A percentile compares a stretch with the other conserved stretches of the same genome.
These are phyloP conservation scores for Apiotrichum gamsii DNA, from an alignment of 1,284 basidiomycete species.

Conservation along the genomic window DNA sequence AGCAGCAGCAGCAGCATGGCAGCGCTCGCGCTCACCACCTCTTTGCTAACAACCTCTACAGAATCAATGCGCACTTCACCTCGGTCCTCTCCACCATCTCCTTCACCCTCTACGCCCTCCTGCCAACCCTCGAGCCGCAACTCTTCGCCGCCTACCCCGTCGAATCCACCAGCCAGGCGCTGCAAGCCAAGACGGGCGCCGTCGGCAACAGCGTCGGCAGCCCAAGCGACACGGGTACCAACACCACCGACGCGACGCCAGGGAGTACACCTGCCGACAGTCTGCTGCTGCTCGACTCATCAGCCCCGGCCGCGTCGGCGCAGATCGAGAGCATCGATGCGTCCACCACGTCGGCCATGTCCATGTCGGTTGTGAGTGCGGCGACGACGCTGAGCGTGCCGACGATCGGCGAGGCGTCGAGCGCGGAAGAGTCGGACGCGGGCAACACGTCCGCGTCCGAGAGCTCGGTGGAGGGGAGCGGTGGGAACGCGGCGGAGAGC, in stretches of 20 bases:
- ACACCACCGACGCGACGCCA: conserved; percentile 11
- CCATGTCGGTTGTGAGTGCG: background rate
- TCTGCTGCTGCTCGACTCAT: conserved; percentile 17
- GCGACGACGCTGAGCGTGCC: background rate
- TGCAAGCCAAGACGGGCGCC: conserved; percentile 17
- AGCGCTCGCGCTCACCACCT: no score
- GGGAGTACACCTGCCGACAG: conserved; percentile 21
- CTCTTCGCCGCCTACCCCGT: conserved; percentile 38
- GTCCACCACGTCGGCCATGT: background rate
- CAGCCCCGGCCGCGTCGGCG: background rate
- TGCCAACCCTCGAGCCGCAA: conserved; percentile 43
- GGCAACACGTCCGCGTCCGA: conserved; percentile 1
- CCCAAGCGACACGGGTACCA: conserved; percentile 14
- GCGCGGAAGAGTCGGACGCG: conserved; percentile 5
- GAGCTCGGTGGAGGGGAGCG: background rate
- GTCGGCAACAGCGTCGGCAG: conserved; percentile 1
- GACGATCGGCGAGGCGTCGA: conserved; percentile 10
- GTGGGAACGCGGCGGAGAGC: conserved; percentile 17
- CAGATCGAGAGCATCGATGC: background rate
- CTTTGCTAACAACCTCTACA: conserved; percentile 8
- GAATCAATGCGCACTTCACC: conserved; percentile 44
- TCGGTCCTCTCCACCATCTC: conserved; percentile 43
- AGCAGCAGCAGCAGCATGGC: no score
- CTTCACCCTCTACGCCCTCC: conserved; percentile 46
- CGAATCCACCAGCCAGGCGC: conserved; percentile 35